phyloP scores from a whole-genome alignment of 2,329 filamentous ascomycete species.

The Trichoderma arundinaceum region DNA sequence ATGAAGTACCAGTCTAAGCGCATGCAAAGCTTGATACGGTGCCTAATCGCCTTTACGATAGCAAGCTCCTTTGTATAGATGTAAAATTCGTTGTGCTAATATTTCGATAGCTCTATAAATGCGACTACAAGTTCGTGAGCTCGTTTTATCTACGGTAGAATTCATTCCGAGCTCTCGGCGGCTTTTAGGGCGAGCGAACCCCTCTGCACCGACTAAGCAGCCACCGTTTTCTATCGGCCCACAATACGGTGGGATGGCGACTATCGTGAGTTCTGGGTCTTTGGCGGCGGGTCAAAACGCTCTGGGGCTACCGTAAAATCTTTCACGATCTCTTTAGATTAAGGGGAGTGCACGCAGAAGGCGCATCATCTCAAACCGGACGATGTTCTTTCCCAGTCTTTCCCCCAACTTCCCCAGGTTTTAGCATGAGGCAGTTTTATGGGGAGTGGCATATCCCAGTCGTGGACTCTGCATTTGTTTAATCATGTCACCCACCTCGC shows the following conservation, averaged over 20 bases:
- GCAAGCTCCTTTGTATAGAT: not conserved
- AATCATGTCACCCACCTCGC: not conserved
- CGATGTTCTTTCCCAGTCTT: conserved; percentile 40
- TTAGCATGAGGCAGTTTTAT: conserved; percentile 18
- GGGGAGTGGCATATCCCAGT: not conserved
- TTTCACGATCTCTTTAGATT: conserved; percentile 32
- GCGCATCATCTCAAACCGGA: not conserved
- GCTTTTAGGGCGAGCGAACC: conserved; percentile 21
- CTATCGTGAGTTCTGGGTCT: conserved; percentile 14
- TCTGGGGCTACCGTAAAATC: conserved; percentile 23
- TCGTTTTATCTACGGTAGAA: conserved; percentile 11
- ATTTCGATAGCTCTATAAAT: conserved; percentile 8
- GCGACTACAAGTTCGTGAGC: not conserved
- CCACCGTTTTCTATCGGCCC: conserved; percentile 16
- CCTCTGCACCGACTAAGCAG: conserved; percentile 8
- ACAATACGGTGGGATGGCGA: conserved; percentile 24
- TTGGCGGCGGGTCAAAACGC: conserved; percentile 7
- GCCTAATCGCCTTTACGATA: not conserved
- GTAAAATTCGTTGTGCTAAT: not conserved
- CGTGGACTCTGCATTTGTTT: not conserved
- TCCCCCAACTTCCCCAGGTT: conserved; percentile 44
- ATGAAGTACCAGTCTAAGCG: not conserved
- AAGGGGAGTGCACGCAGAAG: conserved; percentile 26
- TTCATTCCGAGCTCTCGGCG: conserved; percentile 23
- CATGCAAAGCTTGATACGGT: not conserved